phyloP scores from a whole-genome alignment of 495 filamentous ascomycete genomes.

The Penicillium tannophilum region DNA sequence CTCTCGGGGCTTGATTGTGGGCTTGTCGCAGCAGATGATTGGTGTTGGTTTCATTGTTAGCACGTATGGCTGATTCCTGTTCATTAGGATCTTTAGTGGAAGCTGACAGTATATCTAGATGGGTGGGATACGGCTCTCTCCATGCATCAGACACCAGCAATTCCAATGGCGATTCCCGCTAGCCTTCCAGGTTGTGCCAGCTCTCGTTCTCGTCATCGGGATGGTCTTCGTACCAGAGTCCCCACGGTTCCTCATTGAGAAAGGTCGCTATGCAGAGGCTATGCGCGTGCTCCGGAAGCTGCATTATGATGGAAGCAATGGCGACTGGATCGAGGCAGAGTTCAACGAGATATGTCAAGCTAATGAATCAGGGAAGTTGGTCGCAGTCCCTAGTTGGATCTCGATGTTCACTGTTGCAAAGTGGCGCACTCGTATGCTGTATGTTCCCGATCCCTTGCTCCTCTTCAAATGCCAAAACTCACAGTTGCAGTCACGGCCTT shows the following conservation, averaged over 20 bases:
- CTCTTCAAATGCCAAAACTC: constrained; percentile 7
- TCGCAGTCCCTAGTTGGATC: constrained; percentile 47
- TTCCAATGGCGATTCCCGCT: constrained; percentile 60
- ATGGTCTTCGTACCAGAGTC: constrained; percentile 58
- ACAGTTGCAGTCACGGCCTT: constrained; percentile 18
- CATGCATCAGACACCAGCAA: constrained; percentile 40
- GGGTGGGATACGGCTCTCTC: constrained; percentile 58
- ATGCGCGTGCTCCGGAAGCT: constrained; percentile 51
- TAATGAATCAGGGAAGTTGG: constrained; percentile 49
- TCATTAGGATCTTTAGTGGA: constrained; percentile 1
- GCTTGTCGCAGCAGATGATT: constrained; percentile 63
- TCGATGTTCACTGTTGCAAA: constrained; percentile 55
- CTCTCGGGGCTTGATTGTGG: constrained; percentile 58
- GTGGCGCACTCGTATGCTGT: constrained; percentile 53
- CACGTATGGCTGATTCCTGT: constrained; percentile 27
- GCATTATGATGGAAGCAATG: constrained; percentile 51
- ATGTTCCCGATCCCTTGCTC: constrained; percentile 26
- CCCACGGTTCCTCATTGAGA: constrained; percentile 57
- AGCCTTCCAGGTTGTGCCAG: constrained; percentile 54
- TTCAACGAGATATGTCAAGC: constrained; percentile 51
- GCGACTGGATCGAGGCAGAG: constrained; percentile 51
- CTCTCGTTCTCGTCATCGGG: constrained; percentile 44
- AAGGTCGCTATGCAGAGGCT: constrained; percentile 46
- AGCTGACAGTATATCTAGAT: constrained; percentile 34
- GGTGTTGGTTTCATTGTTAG: constrained; percentile 57